Base-by-base conservation (phyloP, 371 early-diverging fungal species). In the Mortierella sp. region DNA sequence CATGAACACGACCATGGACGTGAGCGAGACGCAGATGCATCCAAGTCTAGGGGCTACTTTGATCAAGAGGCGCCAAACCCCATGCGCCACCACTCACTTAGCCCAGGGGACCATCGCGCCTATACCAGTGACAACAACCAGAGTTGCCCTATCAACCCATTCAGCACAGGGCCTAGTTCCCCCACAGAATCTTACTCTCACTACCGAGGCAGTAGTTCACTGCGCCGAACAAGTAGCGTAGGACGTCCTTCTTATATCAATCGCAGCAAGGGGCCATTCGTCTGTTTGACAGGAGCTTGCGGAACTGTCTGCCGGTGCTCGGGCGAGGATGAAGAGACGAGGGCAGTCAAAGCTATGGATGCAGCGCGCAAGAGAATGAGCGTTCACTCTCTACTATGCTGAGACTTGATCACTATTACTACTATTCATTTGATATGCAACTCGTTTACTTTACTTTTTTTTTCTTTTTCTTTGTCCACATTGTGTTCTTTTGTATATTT, bases 321-420 rank as follows among this genome's bases (percentile, higher is more conserved):
- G 23, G 70, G 64, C 13, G 80, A 79, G 47, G 80, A 79, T 58
- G 80, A 79, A 43, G 80, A 79, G 58, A 72, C 74, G 13, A 74
- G 80, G 19, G 74, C 75, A 3, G 80, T 64, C 64, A 79, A 74
- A 45, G 80, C 80, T 13, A 74, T 79, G 74, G 80, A 79, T 40
- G 80, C 80, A 15, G 80, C 80, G 19, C 66, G 80, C n/a, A 79
- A 79, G 37, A 74, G 80, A 12, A 79, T 79, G 80, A 79, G 80
- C 34, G 80, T 79, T 0, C 80, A 79, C 28, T 79, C 80, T 0
- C 47, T 79, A 15, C 42, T 79, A 8, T 79, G 80, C 58, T 79
- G 72, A 66, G 10, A 22, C 15, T 55, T 10, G 51, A 19, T 51
- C 51, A 51, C 17, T 51, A 51, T 51, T n/a, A 19, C 8, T 51